Evolutionary conservation across 805 yeast species (phyloP).

Genomic region (Metschnikowia matae): DNA sequence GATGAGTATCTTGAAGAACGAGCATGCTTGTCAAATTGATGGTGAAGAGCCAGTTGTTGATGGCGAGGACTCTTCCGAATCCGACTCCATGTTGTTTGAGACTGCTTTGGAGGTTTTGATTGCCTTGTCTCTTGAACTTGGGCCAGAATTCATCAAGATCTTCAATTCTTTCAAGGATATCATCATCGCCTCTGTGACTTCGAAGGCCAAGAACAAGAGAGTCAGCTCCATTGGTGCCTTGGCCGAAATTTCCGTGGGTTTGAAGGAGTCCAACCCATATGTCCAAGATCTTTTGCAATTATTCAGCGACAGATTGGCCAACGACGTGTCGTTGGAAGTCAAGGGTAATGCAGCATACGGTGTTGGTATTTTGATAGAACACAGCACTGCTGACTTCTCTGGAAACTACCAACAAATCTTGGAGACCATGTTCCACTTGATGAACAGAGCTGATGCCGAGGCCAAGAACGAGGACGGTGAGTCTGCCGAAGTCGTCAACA

Average conservation of each 20-base stretch:
- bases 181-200: slow-evolving; percentile 52
- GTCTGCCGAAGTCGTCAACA: slow-evolving; percentile 69
- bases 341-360: slow-evolving; percentile 96
- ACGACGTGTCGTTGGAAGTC: slow-evolving; percentile 79
- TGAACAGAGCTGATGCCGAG: slow-evolving; percentile 57
- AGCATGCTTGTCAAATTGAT: slow-evolving; percentile 78
- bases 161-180: slow-evolving; percentile 69
- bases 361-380: slow-evolving; percentile 69
- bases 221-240: slow-evolving; percentile 82
- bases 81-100: slow-evolving; percentile 70
- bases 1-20: slow-evolving; percentile 69
- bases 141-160: slow-evolving; percentile 68
- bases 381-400: slow-evolving; percentile 54
- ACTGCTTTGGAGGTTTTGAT: slow-evolving; percentile 83
- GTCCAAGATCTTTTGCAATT: slow-evolving; percentile 66
- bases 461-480: slow-evolving; percentile 60
- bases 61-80: slow-evolving; percentile 46
- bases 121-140: slow-evolving; percentile 70
- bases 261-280: slow-evolving; percentile 64
- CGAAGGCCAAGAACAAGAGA: slow-evolving; percentile 68
- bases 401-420: slow-evolving; percentile 66
- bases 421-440: slow-evolving; percentile 73
- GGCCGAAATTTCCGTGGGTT: slow-evolving; percentile 81
- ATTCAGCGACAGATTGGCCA: slow-evolving; percentile 63
- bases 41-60: slow-evolving; percentile 61